phyloP scores from a whole-genome alignment of 768 basidiomycete species.

The Tulasnella sp. region DNA sequence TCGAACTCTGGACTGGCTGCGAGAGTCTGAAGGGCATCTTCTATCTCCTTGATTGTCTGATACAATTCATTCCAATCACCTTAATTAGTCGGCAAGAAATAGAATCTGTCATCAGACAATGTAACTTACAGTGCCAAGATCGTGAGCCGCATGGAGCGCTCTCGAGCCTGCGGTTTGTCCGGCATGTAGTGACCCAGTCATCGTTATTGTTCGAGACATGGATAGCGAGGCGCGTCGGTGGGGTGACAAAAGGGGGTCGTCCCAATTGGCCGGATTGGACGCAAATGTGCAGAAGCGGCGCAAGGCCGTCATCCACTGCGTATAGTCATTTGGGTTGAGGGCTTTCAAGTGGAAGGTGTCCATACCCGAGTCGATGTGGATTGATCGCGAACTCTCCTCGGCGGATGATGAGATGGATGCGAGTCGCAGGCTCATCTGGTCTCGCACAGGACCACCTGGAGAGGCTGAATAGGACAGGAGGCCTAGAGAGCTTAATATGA shows the following conservation, averaged over 20 bases:
- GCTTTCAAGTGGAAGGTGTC: constrained; percentile 79
- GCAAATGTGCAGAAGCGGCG: constrained; percentile 27
- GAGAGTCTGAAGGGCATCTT: constrained; percentile 2
- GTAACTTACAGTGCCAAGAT: constrained; percentile 22
- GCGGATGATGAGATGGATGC: constrained; percentile 66
- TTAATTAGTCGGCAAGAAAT: background rate
- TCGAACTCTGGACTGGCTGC: background rate
- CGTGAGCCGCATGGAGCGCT: constrained; percentile 45
- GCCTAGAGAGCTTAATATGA: constrained; percentile 55
- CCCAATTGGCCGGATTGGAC: background rate
- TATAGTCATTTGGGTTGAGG: constrained; percentile 55
- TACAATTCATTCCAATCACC: background rate
- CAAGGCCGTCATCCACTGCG: constrained; percentile 61
- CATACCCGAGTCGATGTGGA: constrained; percentile 64
- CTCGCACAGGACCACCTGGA: constrained; percentile 58
- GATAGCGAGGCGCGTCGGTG: constrained; percentile 18
- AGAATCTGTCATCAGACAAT: background rate
- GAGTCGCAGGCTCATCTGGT: constrained; percentile 46
- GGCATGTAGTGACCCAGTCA: background rate
- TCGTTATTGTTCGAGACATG: constrained; percentile 16
- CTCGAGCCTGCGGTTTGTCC: constrained; percentile 36
- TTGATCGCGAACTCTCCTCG: constrained; percentile 52
- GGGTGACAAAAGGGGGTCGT: background rate
- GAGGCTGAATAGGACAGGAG: constrained; percentile 64
- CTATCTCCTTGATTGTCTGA: constrained; percentile 15